Base-by-base conservation (phyloP, 768 basidiomycete genomes). In the Kwoniella newhampshirensis region DNA sequence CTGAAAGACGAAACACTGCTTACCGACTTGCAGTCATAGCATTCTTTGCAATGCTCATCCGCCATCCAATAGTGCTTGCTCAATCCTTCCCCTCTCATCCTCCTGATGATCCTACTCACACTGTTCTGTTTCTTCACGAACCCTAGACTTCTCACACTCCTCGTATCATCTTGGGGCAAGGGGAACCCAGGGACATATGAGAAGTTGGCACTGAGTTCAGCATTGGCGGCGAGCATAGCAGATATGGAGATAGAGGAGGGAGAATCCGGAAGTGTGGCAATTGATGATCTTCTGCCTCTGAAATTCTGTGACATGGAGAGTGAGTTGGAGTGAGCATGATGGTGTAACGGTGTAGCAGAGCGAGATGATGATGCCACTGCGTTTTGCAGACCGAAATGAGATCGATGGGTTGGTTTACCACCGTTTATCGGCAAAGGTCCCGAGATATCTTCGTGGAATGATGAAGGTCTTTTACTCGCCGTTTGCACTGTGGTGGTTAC, bases 51-150 rank as follows among this genome's bases (percentile, higher is more conserved):
- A 53, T 88, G 87, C 69, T 91, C 91, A 70, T 97, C 93, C 59
- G 91, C 89, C 92, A 98, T 97, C 96, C 96, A 99, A 72, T 97
- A 97, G 70, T 96, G 90, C 62, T 86, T 85, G 21, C 89, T 70
- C 75, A 59, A 65, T 82, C 92, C 91, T 83, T 94, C 91, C 40
- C 93, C 93, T 54, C 92, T 81, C 67, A 96, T 85, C 59, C 89
- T 80, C 67, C 92, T 81, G 60, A 96, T 93, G 28, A 91, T 89
- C 77, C 91, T 91, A 17, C 89, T 91, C 0, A 92, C 92, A 9
- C 89, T 91, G 20, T 82, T 86, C 5, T 86, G 86, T 62, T 86
- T 80, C 63, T 88, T 87, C 40, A 63, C 63, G 80, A 70, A 54
- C 57, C 71, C 44, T 68, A 92, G 83, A 69, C 91, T 77, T 36